A percentile compares a stretch with the other conserved stretches of the same genome.
These are phyloP conservation scores for Clarireedia paspali DNA, from an alignment of 2,329 filamentous ascomycete species.

Conservation along the genomic window DNA sequence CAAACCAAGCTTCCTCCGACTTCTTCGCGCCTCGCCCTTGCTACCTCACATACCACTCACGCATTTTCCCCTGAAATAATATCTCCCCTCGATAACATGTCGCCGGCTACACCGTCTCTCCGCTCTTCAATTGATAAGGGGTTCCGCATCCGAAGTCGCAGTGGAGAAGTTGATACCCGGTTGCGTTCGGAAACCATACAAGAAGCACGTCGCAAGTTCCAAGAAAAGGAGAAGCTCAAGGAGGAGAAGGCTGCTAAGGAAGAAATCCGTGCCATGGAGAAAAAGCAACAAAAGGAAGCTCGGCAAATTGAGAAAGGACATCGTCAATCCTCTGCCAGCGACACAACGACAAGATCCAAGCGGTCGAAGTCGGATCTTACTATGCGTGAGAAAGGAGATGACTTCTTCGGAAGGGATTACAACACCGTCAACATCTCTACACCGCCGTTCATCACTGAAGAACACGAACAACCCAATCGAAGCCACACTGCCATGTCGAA, in stretches of 20 bases:
- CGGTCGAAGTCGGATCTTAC: constrained; percentile 32
- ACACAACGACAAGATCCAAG: constrained; percentile 33
- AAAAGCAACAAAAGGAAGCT: constrained; percentile 49
- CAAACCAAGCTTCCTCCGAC: constrained; percentile 22
- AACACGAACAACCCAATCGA: background rate
- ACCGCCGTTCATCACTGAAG: constrained; percentile 5
- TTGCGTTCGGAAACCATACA: constrained; percentile 50
- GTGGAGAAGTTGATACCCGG: constrained; percentile 46
- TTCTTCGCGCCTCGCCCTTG: constrained; percentile 22
- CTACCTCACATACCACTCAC: constrained; percentile 23
- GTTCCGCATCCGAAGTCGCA: constrained; percentile 53
- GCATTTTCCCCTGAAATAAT: constrained; percentile 15
- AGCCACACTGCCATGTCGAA: constrained; percentile 5
- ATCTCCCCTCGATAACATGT: constrained; percentile 17
- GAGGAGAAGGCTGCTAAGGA: constrained; percentile 55
- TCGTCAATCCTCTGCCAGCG: constrained; percentile 28
- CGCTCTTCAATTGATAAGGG: constrained; percentile 51
- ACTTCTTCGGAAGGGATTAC: constrained; percentile 18
- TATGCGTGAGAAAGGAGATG: constrained; percentile 13
- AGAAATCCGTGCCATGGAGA: constrained; percentile 50
- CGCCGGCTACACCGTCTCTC: constrained; percentile 41
- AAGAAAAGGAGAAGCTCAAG: constrained; percentile 53
- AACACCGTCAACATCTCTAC: constrained; percentile 8
- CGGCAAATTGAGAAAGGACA: constrained; percentile 39
- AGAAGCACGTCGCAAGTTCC: constrained; percentile 54